Evolutionary conservation across 1,284 basidiomycete species (phyloP), one percentile per base, ranked within the genome.

Genomic region (Abortiporus biennis): DNA sequence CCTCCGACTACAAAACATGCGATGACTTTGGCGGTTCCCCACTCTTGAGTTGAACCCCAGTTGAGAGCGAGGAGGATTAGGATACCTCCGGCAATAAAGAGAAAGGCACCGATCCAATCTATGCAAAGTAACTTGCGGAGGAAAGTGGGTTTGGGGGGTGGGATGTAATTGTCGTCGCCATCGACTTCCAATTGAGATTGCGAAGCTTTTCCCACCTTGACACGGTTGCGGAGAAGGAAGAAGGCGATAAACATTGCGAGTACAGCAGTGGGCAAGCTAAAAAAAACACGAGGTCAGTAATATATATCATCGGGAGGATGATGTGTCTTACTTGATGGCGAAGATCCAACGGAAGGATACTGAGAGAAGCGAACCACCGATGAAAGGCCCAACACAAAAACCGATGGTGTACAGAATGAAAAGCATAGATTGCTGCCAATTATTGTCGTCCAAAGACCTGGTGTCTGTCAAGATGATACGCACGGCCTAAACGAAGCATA

Each of bases 261-360:
- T 2, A 47, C 58, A 3, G 45, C 48, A 40, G 50, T 50, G 0
- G 64, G 64, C 6, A 65, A 43, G 54, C 65, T 58, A 50, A 41
- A 21, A 53, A 5, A 53, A 27, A 57, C 27, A n/a, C n/a, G n/a
- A n/a, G 27, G 43, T 39, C 52, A 60, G 34, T 16, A 37, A 40
- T 4, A 29, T 23, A 31, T 20, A 46, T 6, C 3, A 38, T 35
- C 2, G 21, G 13, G 15, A 17, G 9, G 6, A 29, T 8, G 16
- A 24, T 6, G 12, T 22, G 1, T 46, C 68, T 47, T 39, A 71
- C 71, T 76, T 76, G 59, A 76, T 76, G 2, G 67, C 74, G 44
- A 75, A 76, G 12, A 76, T 66, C 72, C 72, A 76, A 22, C 74
- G 64, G 53, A 71, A 76, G 36, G 57, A 66, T 5, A 66, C 53